Conservation (phyloP, 2,329 filamentous ascomycete species). For the Monilinia aucupariae region DNA sequence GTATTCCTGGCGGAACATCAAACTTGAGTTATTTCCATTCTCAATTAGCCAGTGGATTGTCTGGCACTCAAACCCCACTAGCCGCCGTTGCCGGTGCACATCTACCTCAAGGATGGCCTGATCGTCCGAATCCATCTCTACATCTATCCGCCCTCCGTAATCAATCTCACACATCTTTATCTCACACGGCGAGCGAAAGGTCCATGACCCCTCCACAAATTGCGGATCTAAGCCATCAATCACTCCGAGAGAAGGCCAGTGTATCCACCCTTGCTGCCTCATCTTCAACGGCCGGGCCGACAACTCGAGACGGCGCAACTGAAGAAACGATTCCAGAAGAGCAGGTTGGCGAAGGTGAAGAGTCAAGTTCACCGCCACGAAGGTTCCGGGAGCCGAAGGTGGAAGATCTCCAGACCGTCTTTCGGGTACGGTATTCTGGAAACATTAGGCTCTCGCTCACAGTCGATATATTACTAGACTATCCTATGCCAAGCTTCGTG, state of each 20-base stretch:
- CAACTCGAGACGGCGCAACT: slow-evolving; percentile 47
- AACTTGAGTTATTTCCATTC: slow-evolving; percentile 80
- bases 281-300: slow-evolving; percentile 49
- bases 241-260: slow-evolving; percentile 53
- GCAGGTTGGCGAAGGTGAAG: slow-evolving; percentile 32
- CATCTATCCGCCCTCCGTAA: slow-evolving; percentile 21
- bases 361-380: slow-evolving; percentile 40
- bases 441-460: slow-evolving; percentile 84
- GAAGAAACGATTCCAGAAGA: slow-evolving; percentile 30
- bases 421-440: slow-evolving; percentile 82
- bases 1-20: slow-evolving; percentile 65
- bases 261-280: slow-evolving; percentile 57
- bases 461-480: slow-evolving; percentile 92
- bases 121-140: slow-evolving; percentile 28
- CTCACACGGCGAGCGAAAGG: slow-evolving; percentile 30
- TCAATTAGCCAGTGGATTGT: slow-evolving; percentile 64
- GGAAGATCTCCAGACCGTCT: slow-evolving; percentile 89
- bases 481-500: slow-evolving; percentile 97
- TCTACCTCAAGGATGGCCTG: slow-evolving; percentile 47
- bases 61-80: slow-evolving; percentile 72
- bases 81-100: slow-evolving; percentile 73
- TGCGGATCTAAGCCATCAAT: slow-evolving; percentile 37
- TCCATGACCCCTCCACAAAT: slow-evolving; percentile 33
- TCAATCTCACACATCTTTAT: slow-evolving; percentile 20
- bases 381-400: slow-evolving; percentile 66